Conservation (phyloP, 1,139 yeast species). For the Pichia sp. region DNA sequence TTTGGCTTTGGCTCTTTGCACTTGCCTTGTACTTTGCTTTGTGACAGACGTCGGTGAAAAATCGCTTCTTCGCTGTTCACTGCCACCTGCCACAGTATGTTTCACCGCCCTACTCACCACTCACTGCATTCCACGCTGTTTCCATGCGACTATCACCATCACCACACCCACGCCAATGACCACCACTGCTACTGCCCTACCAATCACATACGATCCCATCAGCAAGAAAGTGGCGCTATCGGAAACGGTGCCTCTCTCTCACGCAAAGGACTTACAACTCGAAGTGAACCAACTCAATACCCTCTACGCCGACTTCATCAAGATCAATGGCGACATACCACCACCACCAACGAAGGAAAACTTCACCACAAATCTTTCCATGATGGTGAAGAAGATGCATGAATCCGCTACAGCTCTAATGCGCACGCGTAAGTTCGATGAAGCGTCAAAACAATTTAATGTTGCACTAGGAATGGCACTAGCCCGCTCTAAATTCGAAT, state of each 20-base stretch:
- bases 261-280: slow-evolving; percentile 30
- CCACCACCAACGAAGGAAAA: slow-evolving; percentile 52
- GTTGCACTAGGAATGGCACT: slow-evolving; percentile 75
- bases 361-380: slow-evolving; percentile 51
- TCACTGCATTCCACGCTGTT: no score
- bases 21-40: no score
- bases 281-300: slow-evolving; percentile 61
- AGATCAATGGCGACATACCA: slow-evolving; percentile 58
- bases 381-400: slow-evolving; percentile 65
- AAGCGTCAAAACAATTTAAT: slow-evolving; percentile 65
- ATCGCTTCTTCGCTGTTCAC: no score
- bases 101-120: no score
- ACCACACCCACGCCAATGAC: no score
- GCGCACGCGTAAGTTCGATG: slow-evolving; percentile 54
- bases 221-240: slow-evolving; percentile 24
- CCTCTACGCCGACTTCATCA: slow-evolving; percentile 52
- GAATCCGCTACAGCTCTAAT: slow-evolving; percentile 64
- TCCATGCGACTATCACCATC: no score
- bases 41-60: no score
- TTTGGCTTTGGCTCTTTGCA: no score
- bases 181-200: slow-evolving; percentile 21
- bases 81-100: no score
- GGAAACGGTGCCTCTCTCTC: slow-evolving; percentile 16
- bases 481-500: slow-evolving; percentile 80
- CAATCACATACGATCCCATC: slow-evolving; percentile 25